Percentiles rank a stretch among this genome's conserved stretches.
phyloP scores from a whole-genome alignment of 176 grass and related monocot genomes.

The Avena eriantha region DNA sequence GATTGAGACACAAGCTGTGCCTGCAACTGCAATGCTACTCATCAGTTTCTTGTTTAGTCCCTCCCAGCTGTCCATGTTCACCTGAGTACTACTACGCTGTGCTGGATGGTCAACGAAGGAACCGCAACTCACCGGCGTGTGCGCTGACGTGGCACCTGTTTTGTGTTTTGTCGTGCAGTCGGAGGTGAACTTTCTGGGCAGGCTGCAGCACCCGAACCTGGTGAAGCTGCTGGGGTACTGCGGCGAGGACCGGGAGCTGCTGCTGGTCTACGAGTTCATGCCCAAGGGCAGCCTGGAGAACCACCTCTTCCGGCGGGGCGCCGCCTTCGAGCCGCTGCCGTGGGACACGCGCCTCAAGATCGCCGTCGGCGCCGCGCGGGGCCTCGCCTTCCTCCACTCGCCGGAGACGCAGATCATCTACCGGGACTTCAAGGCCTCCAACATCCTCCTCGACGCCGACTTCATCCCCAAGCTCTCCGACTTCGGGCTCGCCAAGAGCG shows the following conservation, averaged over 20 bases:
- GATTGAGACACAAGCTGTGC: background rate
- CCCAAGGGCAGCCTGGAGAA: slow-evolving; percentile 86
- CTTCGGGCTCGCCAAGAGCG: slow-evolving; percentile 92
- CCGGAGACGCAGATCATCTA: slow-evolving; percentile 81
- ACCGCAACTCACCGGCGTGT: background rate
- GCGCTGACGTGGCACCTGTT: background rate
- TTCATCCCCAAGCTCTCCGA: slow-evolving; percentile 83
- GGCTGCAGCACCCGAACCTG: slow-evolving; percentile 81
- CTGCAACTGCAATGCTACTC: too few species aligned
- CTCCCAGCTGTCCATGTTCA: background rate
- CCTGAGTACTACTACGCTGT: background rate
- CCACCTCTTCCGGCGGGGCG: slow-evolving; percentile 71
- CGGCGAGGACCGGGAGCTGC: slow-evolving; percentile 80
- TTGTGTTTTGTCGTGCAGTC: slow-evolving; percentile 54
- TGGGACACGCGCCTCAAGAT: slow-evolving; percentile 71
- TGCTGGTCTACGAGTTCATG: slow-evolving; percentile 97
- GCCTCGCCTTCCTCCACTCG: slow-evolving; percentile 73
- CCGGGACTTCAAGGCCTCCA: slow-evolving; percentile 85
- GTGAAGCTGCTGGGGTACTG: slow-evolving; percentile 93
- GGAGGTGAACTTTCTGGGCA: slow-evolving; percentile 88
- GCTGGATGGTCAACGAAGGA: background rate
- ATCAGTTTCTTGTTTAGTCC: slow-evolving; percentile 30
- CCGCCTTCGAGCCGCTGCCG: slow-evolving; percentile 39
- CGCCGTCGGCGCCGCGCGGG: slow-evolving; percentile 65
- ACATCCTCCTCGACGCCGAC: slow-evolving; percentile 81